Base-by-base conservation (phyloP, 2,329 filamentous ascomycete genomes). In the Lasiodiplodia hormozganensis region DNA sequence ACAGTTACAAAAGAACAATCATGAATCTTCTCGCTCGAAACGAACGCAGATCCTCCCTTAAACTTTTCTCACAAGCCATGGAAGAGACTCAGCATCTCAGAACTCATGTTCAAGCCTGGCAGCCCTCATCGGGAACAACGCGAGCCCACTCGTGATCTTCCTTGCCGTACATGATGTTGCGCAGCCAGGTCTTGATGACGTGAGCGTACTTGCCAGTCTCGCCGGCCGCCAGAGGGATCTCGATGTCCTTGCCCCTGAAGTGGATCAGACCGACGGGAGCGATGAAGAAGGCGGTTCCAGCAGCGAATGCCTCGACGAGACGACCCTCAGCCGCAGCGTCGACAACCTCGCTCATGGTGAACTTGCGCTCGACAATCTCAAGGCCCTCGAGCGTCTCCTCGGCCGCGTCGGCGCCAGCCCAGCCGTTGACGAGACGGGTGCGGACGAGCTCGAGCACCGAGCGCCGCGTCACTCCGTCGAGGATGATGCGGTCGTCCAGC, bases 391-490 rank as follows among this genome's bases (percentile, higher is more conserved):
- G 72, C 40, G 67, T 69, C 21, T 72, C 71, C 6, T 66, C 68
- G 4, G 53, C 51, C n/a, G 69, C 67, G 21, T 43, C 66, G 51
- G 74, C 71, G 16, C 73, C 58, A 10, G 71, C 56, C 6, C 69
- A 71, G 3, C 78, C 73, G 54, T 74, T 69, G 1, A 80, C 78
- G 12, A 96, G 81, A 8, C 90, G 85, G 78, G 89, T 85, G 28
- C 87, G 84, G 0, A 88, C 90, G 23, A 97, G 84, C 72, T 95
- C 89, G 43, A 97, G 79, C 23, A 94, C 88, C 74, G 91, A 94
- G 66, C 92, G 86, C 65, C 94, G 86, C n/a, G 94, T 97, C 12
- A 97, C 90, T 71, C 94, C 94, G 71, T 95, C 92, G 3, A 97
- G 85, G 73, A 97, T 97, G 70, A 97, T 86, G 75, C 91, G 89